phyloP scores from a whole-genome alignment of 352 stramenopile genomes.

The Pythium biforme region DNA sequence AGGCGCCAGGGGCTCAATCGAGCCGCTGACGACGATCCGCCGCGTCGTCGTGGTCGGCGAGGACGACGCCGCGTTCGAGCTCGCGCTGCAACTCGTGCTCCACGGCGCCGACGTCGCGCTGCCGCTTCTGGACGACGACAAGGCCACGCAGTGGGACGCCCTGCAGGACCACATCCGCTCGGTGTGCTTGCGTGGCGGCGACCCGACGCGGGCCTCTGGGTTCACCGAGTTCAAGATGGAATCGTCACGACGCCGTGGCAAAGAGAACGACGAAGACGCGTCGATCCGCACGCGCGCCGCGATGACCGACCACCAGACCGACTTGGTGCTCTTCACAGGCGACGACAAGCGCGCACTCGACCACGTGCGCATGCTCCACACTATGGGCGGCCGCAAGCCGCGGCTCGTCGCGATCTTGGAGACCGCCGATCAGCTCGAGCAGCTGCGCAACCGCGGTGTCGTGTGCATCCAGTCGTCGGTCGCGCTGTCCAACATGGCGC shows the following conservation, averaged over 20 bases:
- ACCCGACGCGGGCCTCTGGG: no score
- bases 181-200: conserved; percentile 28
- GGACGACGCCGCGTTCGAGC: conserved; percentile 56
- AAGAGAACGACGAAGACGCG: conserved; percentile 23
- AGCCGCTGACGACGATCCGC: conserved; percentile 9
- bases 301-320: conserved; percentile 20
- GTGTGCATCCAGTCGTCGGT: conserved; percentile 56
- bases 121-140: conserved; percentile 48
- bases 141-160: conserved; percentile 39
- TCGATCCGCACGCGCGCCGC: neutral
- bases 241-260: conserved; percentile 17
- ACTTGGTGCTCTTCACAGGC: conserved; percentile 62
- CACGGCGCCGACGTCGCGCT: conserved; percentile 54
- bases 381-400: conserved; percentile 30
- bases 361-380: conserved; percentile 31
- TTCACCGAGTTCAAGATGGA: conserved; percentile 15
- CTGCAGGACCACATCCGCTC: conserved; percentile 43
- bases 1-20: neutral
- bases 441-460: conserved; percentile 42
- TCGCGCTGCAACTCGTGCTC: conserved; percentile 52
- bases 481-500: conserved; percentile 52
- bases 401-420: conserved; percentile 57
- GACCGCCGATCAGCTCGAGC: conserved; percentile 31
- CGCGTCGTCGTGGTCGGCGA: conserved; percentile 62
- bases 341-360: conserved; percentile 42